These are phyloP conservation scores for Dioscorea cayenensis DNA, from an alignment of 116 monocot genomes.

Conservation along the genomic window DNA sequence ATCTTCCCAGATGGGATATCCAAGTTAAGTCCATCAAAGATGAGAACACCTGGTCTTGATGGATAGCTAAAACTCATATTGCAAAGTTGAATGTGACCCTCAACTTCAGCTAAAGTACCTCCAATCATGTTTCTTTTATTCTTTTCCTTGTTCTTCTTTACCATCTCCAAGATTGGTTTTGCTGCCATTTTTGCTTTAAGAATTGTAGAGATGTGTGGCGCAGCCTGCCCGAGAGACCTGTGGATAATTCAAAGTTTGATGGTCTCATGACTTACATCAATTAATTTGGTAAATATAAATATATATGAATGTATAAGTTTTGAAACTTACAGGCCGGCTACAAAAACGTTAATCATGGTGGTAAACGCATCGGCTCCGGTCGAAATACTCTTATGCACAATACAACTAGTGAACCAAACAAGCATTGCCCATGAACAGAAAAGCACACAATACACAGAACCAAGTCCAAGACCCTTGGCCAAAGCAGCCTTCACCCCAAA, in stretches of 20 bases:
- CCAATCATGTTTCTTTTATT: constrained; percentile 16
- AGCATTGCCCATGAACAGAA: constrained; percentile 71
- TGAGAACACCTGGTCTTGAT: constrained; percentile 18
- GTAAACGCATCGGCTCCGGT: constrained; percentile 76
- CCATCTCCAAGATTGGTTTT: constrained; percentile 1
- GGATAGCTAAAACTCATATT: constrained; percentile 27
- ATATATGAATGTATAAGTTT: no score
- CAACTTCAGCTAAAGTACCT: constrained; percentile 10
- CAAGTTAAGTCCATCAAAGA: constrained; percentile 20
- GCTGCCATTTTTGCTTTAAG: not conserved
- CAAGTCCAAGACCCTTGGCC: constrained; percentile 67
- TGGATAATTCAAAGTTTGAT: not conserved
- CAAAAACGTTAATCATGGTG: constrained; percentile 76
- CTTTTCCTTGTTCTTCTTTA: not conserved
- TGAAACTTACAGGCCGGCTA: constrained; percentile 52
- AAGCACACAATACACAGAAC: constrained; percentile 55
- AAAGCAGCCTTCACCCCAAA: constrained; percentile 59
- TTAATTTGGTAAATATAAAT: no score
- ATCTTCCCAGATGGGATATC: constrained; percentile 24
- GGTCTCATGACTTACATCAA: no score
- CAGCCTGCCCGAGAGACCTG: constrained; percentile 1
- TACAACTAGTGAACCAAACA: constrained; percentile 57
- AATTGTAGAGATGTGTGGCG: not conserved
- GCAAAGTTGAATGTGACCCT: constrained; percentile 28
- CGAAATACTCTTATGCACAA: constrained; percentile 56